phyloP scores from a whole-genome alignment of 106 monocot genomes.

The Acorus gramineus region DNA sequence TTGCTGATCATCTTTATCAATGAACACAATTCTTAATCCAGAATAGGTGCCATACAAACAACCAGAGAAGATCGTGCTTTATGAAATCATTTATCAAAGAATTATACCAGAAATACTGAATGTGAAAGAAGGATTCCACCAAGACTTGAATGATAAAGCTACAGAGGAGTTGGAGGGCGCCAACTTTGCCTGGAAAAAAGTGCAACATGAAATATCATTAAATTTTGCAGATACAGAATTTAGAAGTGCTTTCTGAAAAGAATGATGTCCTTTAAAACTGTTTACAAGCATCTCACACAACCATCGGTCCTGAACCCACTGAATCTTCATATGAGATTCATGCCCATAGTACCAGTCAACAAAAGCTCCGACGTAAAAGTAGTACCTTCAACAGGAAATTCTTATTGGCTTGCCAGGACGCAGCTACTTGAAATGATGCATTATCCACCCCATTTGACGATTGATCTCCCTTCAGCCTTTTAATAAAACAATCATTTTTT shows the following conservation, averaged over 20 bases:
- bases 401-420: slow-evolving; percentile 98
- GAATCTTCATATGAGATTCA: too few relatives aligned
- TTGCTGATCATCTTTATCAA: too few relatives aligned
- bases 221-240: too few relatives aligned
- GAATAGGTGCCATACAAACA: too few relatives aligned
- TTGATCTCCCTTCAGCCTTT: slow-evolving; percentile 53
- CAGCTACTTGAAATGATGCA: slow-evolving; percentile 85
- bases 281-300: too few relatives aligned
- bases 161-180: slow-evolving; percentile 61
- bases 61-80: neutral
- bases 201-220: slow-evolving; percentile 3
- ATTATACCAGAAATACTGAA: slow-evolving; percentile 84
- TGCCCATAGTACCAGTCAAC: too few relatives aligned
- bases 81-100: neutral
- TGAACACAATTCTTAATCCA: too few relatives aligned
- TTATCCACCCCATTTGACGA: slow-evolving; percentile 23
- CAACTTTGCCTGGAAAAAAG: slow-evolving; percentile 59
- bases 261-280: too few relatives aligned
- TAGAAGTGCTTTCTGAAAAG: too few relatives aligned
- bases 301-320: too few relatives aligned
- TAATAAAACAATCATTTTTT: slow-evolving; percentile 2
- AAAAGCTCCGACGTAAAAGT: neutral
- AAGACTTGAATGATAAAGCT: slow-evolving; percentile 84
- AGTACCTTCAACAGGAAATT: slow-evolving; percentile 85
- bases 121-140: slow-evolving; percentile 98